Evolutionary conservation across 495 filamentous ascomycete species (phyloP), one percentile per base, ranked within the genome.

Genomic region (Xylaria intraflava): DNA sequence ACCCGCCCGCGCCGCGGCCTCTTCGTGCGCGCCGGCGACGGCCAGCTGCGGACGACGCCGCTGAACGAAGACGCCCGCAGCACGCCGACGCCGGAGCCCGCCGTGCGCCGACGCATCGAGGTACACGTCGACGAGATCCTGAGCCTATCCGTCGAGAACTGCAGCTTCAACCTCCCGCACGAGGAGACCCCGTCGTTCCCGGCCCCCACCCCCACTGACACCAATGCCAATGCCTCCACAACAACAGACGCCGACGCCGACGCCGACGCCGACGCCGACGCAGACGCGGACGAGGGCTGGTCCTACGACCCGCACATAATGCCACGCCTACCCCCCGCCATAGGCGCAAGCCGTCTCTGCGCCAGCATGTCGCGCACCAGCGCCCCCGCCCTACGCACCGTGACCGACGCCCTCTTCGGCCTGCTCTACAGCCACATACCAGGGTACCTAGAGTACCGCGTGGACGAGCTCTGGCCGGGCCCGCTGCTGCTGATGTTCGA

Each of bases 131-230:
- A 58, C 14, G 64, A 66, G 10, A 16, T 66, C 10, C 54, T 64
- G 9, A 51, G 53, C 10, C 54, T 66, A 6, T 66, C 61, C 0
- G 35, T 62, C 29, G 61, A 64, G 52, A 66, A 66, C 38, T 66
- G 64, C 42, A 66, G 64, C 51, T 64, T 66, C 46, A 66, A 59
- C 38, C 51, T 66, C 11, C 64, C 56, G 9, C 50, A 50, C 36
- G 64, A 64, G 39, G 64, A 66, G 31, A 9, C 10, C 1, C 33
- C 50, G 9, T 17, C 14, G 2, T 10, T 47, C 1, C 2, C 8
- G 4, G 2, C 31, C 14, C 2, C 6, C 31, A n/a, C n/a, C n/a
- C n/a, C n/a, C n/a, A n/a, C n/a, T 2, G 41, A 43, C 26, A 19
- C 20, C 12, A 33, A 26, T 2, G 47, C 20, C 2, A 12, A 22